These are phyloP conservation scores for Candida dajiaensis DNA, from an alignment of 805 yeast species.

Conservation along the genomic window DNA sequence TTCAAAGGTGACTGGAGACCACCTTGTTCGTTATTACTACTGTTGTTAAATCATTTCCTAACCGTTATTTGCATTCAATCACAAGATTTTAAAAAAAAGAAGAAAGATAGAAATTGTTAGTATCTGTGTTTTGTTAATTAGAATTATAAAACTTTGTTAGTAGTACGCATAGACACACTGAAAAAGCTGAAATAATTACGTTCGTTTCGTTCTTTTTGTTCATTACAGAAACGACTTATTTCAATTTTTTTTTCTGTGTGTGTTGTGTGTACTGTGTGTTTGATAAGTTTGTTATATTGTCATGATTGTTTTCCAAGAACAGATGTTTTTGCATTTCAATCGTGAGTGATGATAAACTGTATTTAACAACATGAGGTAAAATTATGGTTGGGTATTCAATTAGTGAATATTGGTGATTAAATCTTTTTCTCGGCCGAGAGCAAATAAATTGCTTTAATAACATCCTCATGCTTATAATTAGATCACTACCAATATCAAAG, in stretches of 20 bases:
- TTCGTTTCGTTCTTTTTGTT: neutral
- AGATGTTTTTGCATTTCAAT: neutral
- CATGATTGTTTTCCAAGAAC: neutral
- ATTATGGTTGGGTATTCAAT: too few relatives aligned
- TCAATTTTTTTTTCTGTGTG: constrained; percentile 1
- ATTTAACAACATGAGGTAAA: too few relatives aligned
- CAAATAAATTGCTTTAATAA: too few relatives aligned
- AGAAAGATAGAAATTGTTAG: neutral
- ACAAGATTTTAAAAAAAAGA: neutral
- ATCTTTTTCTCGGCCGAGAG: too few relatives aligned
- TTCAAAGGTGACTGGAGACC: constrained; percentile 21
- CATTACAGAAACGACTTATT: constrained; percentile 1
- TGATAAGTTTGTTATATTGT: neutral
- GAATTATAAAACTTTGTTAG: neutral
- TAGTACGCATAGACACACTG: neutral
- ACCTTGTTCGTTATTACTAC: neutral
- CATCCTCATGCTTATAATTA: too few relatives aligned
- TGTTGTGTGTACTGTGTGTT: constrained; percentile 3
- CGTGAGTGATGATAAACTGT: too few relatives aligned
- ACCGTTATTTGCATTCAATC: neutral
- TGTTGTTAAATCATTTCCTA: neutral
- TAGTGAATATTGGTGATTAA: too few relatives aligned
- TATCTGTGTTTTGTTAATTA: neutral
- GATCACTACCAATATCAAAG: too few relatives aligned
- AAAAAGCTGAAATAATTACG: neutral